These are phyloP conservation scores for Nothopassalora personata DNA, from an alignment of 2,329 filamentous ascomycete species.

Conservation along the genomic window DNA sequence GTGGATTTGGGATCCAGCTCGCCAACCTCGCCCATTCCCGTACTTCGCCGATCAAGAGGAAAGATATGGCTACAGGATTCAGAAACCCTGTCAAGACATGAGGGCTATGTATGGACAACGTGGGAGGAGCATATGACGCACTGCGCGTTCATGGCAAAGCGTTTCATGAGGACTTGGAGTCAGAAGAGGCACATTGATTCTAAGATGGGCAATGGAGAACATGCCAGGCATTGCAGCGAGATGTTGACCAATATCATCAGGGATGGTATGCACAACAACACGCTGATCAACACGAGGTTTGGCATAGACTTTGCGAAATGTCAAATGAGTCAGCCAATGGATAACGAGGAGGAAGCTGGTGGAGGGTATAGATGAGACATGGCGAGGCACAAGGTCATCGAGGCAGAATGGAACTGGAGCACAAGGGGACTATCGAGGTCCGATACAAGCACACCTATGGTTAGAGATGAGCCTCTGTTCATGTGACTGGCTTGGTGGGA, in stretches of 20 bases:
- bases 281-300: not conserved
- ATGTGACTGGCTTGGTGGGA: too few relatives aligned
- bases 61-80: not conserved
- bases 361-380: too few relatives aligned
- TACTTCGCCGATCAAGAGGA: not conserved
- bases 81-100: not conserved
- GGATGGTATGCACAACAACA: not conserved
- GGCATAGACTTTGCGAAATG: not conserved
- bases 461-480: too few relatives aligned
- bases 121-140: not conserved
- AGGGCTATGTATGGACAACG: not conserved
- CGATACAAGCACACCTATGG: too few relatives aligned
- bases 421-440: too few relatives aligned
- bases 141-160: not conserved
- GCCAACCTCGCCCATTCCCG: not conserved
- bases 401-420: too few relatives aligned
- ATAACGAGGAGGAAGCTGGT: too few relatives aligned
- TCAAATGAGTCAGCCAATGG: not conserved
- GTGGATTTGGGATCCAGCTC: not conserved
- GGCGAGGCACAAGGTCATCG: too few relatives aligned
- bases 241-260: not conserved
- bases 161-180: not conserved
- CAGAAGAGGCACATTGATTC: not conserved
- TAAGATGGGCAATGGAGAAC: not conserved
- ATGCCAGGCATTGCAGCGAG: not conserved